Evolutionary conservation across 1,139 yeast species (phyloP).

Genomic region (Suhomyces guaymorum): DNA sequence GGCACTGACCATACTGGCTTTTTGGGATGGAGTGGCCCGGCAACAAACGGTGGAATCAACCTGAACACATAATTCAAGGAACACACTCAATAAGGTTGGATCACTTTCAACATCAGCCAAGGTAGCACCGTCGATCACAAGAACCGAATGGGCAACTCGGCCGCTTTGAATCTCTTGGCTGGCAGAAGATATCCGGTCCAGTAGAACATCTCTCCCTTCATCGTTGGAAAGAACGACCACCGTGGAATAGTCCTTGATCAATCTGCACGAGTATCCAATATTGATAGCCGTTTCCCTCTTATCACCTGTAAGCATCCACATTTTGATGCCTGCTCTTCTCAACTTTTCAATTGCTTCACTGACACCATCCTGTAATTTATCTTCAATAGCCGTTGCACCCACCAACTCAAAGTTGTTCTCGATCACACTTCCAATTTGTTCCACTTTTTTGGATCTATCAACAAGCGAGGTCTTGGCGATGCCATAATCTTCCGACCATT

Average conservation of each 20-base stretch:
- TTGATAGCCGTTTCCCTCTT: constrained; percentile 97
- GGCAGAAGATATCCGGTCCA: constrained; percentile 59
- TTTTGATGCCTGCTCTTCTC: constrained; percentile 86
- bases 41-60: constrained; percentile 94
- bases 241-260: constrained; percentile 90
- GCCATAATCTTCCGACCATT: constrained; percentile 67
- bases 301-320: constrained; percentile 99
- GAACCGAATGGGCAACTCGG: constrained; percentile 86
- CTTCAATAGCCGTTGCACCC: constrained; percentile 98
- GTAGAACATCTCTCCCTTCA: constrained; percentile 51
- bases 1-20: constrained; percentile 81
- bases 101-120: constrained; percentile 71
- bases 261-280: constrained; percentile 91
- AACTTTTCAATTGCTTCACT: constrained; percentile 91
- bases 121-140: constrained; percentile 91
- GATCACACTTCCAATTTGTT: constrained; percentile 67
- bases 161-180: constrained; percentile 63
- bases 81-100: constrained; percentile 66
- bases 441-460: constrained; percentile 67
- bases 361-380: constrained; percentile 93
- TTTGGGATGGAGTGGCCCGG: constrained; percentile 95
- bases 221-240: constrained; percentile 73
- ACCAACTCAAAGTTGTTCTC: constrained; percentile 67
- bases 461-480: constrained; percentile 76
- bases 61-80: constrained; percentile 79